Evolutionary conservation across 176 grass and related monocot genomes (phyloP).

Genomic region (Ensete glaucum): DNA sequence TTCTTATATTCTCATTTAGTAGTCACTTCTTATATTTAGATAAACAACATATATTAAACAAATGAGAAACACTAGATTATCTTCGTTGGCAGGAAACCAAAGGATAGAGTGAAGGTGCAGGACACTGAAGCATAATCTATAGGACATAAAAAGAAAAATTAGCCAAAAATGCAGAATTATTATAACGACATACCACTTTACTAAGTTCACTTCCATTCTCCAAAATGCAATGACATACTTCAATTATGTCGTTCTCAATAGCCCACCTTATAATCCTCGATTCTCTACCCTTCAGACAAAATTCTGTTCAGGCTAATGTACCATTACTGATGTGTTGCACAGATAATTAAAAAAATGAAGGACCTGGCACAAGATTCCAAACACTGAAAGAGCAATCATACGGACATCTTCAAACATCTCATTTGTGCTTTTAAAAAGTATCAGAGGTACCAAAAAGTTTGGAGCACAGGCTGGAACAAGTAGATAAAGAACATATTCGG

Average conservation of each 20-base stretch:
- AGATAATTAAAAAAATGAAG: not conserved
- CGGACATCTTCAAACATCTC: conserved; percentile 16
- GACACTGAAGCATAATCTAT: too few relatives aligned
- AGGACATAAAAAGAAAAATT: not conserved
- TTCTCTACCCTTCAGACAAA: conserved; percentile 20
- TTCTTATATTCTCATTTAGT: too few relatives aligned
- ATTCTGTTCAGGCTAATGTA: not conserved
- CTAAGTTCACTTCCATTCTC: conserved; percentile 13
- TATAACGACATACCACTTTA: conserved; percentile 9
- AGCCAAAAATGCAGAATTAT: not conserved
- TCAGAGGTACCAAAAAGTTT: conserved; percentile 17
- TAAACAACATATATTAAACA: too few relatives aligned
- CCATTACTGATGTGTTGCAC: not conserved
- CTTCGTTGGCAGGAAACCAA: too few relatives aligned
- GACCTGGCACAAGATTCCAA: conserved; percentile 22
- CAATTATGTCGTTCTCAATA: conserved; percentile 6
- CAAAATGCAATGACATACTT: conserved; percentile 9
- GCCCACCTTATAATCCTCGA: conserved; percentile 6
- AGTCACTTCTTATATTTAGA: too few relatives aligned
- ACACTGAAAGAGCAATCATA: conserved; percentile 8
- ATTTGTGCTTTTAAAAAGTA: conserved; percentile 11
- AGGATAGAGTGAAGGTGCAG: too few relatives aligned
- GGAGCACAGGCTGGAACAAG: conserved; percentile 8
- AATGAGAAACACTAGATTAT: too few relatives aligned
- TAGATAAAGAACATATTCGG: not conserved